Evolutionary conservation across 257 asterid genomes (phyloP).

Genomic region (Penstemon davidsonii): DNA sequence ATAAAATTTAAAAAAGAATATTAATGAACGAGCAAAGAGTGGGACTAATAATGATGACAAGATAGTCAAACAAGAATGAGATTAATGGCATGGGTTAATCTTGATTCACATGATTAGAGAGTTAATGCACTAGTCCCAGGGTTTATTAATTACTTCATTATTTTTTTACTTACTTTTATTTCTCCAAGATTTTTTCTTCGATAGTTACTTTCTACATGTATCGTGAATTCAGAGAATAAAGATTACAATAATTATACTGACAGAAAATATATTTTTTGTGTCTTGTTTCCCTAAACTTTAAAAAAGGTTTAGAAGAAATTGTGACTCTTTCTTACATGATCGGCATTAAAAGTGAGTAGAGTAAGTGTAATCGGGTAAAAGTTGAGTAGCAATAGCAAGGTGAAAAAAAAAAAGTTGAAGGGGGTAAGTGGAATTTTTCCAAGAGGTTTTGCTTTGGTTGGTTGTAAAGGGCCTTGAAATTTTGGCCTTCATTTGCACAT

Average conservation of each 20-base stretch:
- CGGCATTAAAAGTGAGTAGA: too few species aligned
- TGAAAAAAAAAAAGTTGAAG: too few species aligned
- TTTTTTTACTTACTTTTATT: background rate
- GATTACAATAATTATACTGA: too few species aligned
- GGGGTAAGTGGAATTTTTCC: background rate
- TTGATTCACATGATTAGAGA: conserved; percentile 23
- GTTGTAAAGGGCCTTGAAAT: conserved; percentile 39
- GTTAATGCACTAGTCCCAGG: conserved; percentile 18
- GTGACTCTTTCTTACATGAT: too few species aligned
- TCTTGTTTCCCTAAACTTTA: too few species aligned
- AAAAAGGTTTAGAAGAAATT: too few species aligned
- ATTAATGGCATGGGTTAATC: conserved; percentile 27
- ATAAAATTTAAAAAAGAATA: conserved; percentile 14
- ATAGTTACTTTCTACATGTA: conserved; percentile 20
- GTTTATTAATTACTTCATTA: background rate
- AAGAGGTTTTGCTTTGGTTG: conserved; percentile 28
- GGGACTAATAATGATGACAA: conserved; percentile 34
- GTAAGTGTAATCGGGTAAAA: too few species aligned
- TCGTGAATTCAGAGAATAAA: background rate
- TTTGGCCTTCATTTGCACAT: conserved; percentile 28
- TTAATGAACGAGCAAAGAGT: conserved; percentile 16
- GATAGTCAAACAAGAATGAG: conserved; percentile 34
- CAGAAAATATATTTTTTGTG: too few species aligned
- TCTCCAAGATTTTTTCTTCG: background rate
- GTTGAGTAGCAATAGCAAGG: background rate